phyloP scores from a whole-genome alignment of 768 basidiomycete species.

The Boletus pseudopeckii region DNA sequence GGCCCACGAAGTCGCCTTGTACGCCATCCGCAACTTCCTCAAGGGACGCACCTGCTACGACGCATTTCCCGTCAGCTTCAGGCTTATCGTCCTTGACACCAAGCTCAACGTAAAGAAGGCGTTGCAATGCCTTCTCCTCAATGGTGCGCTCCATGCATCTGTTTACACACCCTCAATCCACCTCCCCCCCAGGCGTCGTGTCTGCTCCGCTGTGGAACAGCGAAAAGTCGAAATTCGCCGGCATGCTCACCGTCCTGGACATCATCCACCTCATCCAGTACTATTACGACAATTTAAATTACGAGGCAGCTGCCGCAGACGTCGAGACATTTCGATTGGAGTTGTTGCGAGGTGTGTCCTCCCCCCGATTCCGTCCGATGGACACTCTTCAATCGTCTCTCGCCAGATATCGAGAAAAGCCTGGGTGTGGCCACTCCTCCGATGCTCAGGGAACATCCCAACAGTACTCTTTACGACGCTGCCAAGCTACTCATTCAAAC shows the following conservation, averaged over 20 bases:
- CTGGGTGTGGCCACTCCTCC: constrained; percentile 92
- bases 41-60: constrained; percentile 88
- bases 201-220: constrained; percentile 99
- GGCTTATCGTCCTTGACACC: constrained; percentile 94
- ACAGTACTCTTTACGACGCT: constrained; percentile 84
- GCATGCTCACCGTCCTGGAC: constrained; percentile 99
- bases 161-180: neutral
- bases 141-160: constrained; percentile 45
- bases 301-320: constrained; percentile 81
- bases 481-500: constrained; percentile 89
- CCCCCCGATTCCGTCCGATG: constrained; percentile 9
- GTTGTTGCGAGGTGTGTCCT: constrained; percentile 72
- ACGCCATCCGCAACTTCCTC: constrained; percentile 76
- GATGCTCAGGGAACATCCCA: constrained; percentile 83
- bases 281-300: constrained; percentile 84
- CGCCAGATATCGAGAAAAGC: constrained; percentile 85
- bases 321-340: constrained; percentile 92
- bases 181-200: constrained; percentile 69
- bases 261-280: constrained; percentile 99
- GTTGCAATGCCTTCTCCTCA: constrained; percentile 78
- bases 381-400: constrained; percentile 1
- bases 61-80: constrained; percentile 94
- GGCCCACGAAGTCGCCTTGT: constrained; percentile 65
- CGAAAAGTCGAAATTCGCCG: constrained; percentile 86
- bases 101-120: constrained; percentile 96